Evolutionary conservation across 768 basidiomycete species (phyloP).

Genomic region (Dendrothele bispora): DNA sequence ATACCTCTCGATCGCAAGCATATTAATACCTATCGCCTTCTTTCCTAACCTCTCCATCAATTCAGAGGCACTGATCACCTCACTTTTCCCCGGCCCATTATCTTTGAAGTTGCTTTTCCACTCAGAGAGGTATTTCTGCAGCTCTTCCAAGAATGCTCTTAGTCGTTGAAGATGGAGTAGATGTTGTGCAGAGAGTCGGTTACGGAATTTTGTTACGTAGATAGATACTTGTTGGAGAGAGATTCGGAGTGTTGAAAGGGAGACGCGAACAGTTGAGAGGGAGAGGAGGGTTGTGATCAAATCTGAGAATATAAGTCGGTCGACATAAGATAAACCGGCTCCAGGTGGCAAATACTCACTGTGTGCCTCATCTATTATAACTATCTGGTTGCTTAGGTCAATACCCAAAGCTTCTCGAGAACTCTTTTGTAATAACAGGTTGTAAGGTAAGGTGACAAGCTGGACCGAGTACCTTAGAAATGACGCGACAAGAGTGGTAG

Average conservation of each 20-base stretch:
- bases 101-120: too few relatives aligned
- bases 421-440: slow-evolving; percentile 78
- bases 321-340: neutral
- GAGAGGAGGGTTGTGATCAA: slow-evolving; percentile 88
- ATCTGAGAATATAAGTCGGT: slow-evolving; percentile 44
- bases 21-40: slow-evolving; percentile 73
- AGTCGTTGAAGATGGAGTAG: slow-evolving; percentile 80
- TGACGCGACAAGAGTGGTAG: neutral
- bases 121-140: slow-evolving; percentile 57
- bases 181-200: slow-evolving; percentile 71
- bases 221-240: slow-evolving; percentile 74
- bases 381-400: slow-evolving; percentile 77
- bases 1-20: slow-evolving; percentile 81
- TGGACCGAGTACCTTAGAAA: slow-evolving; percentile 24
- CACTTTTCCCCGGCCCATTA: slow-evolving; percentile 30
- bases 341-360: slow-evolving; percentile 53
- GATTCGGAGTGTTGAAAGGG: slow-evolving; percentile 51
- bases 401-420: slow-evolving; percentile 89
- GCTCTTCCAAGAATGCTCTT: slow-evolving; percentile 66
- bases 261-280: slow-evolving; percentile 71
- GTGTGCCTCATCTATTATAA: slow-evolving; percentile 96
- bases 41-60: slow-evolving; percentile 66
- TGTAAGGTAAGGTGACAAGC: slow-evolving; percentile 94
- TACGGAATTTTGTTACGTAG: slow-evolving; percentile 78
- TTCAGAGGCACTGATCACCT: slow-evolving; percentile 69